Base-by-base conservation (phyloP, 495 filamentous ascomycete species). In the Geopyxis carbonaria region DNA sequence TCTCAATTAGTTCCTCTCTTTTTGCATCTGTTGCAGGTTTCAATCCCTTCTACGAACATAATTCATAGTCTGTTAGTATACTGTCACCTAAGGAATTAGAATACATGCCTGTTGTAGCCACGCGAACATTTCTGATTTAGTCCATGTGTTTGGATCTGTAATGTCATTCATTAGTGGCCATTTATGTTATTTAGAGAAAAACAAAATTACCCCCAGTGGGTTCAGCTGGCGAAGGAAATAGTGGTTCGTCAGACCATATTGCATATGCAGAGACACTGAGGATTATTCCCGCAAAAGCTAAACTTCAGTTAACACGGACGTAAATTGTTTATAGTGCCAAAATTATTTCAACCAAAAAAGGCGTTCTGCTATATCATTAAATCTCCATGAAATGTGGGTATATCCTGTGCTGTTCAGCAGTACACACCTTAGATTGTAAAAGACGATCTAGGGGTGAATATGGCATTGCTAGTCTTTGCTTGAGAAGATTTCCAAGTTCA, bases 231-330 rank as follows among this genome's bases (percentile, higher is more conserved):
- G 63, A 48, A 1, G 83, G 82, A 45, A 93, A 85, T 46, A 92
- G 67, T 18, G 48, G 33, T 42, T 83, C 80, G 19, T 70, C 67
- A 36, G 80, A 78, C 76, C 78, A 82, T 44, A 93, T 91, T 2
- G 76, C 68, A 75, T 76, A 93, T 13, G 68, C 78, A 4, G 85
- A 76, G 5, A 78, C 85, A 2, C 79, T 83, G 2, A 81, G 78
- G 29, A 93, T 75, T 45, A 92, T 71, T 16, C 80, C 82, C 11
- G 78, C 70, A 57, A 93, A 93, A 31, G 70, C 75, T 76, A 48
- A 32, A 41, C 45, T 22, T 30, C n/a, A 29, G 40, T 53, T 45
- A 51, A 55, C 49, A 11, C 8, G 34, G 25, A 19, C 10, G 10
- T 16, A 13, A 16, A 9, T 4, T 19, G 15, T n/a, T 9, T 44